Base-by-base conservation (phyloP, 2,329 filamentous ascomycete genomes). In the Capronia epimyces region DNA sequence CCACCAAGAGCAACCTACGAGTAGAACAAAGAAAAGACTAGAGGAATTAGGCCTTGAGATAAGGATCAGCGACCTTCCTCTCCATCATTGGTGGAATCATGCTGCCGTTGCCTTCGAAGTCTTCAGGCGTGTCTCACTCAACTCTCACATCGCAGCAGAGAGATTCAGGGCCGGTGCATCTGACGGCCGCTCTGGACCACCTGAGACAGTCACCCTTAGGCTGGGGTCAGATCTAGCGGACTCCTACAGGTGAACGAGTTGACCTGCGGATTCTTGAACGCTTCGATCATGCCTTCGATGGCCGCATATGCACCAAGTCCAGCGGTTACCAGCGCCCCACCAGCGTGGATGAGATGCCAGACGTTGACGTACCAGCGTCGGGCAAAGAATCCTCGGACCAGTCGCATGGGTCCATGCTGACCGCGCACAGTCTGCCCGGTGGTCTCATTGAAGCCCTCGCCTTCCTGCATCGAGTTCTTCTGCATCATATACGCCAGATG, bases 231-330 rank as follows among this genome's bases (percentile, higher is more conserved):
- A 46, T 66, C 62, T 31, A 66, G 55, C 2, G 64, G 64, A 32
- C 60, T 63, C 3, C 50, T 60, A 41, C 65, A 67, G 5, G 63
- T 64, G 37, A 67, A 67, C 1, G 61, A 59, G 15, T 61, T 65
- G 16, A 66, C 48, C 49, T 64, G 59, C 31, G 47, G 48, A 25
- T 25, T 54, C 34, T 61, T 54, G 43, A 69, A 67, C 12, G 64
- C 63, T 5, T 57, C 57, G 12, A 67, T 64, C 58, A 65, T 58
- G 56, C 60, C 60, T 32, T 57, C 27, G 25, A 63, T 57, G 43
- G 62, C 62, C 5, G 62, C 62, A 49, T 62, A 65, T 29, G 59
- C 56, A 8, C 63, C 63, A 6, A 65, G 41, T 4, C 62, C 62
- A 32, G 57, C 61, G 44, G 61, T 60, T 8, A 61, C 54, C 10